phyloP scores from a whole-genome alignment of 2,329 filamentous ascomycete species.

The Clonostachys rhizophaga region DNA sequence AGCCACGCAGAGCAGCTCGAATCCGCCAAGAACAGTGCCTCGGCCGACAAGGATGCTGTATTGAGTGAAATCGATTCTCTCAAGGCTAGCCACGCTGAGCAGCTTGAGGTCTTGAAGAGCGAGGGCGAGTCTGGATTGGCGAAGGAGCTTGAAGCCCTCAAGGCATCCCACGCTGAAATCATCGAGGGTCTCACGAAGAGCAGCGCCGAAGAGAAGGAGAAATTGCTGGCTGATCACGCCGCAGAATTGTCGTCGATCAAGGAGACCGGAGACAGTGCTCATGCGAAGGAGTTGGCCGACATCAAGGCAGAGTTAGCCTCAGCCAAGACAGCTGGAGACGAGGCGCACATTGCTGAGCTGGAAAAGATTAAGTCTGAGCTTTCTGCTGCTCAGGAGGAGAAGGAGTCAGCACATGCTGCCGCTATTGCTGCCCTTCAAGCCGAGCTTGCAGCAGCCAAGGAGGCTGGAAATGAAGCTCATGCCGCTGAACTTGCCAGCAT shows the following conservation, averaged over 20 bases:
- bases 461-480: constrained; percentile 19
- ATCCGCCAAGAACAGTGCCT: constrained; percentile 45
- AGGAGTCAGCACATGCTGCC: constrained; percentile 15
- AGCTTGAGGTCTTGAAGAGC: constrained; percentile 36
- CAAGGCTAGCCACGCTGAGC: constrained; percentile 47
- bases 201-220: constrained; percentile 28
- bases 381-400: constrained; percentile 5
- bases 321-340: constrained; percentile 19
- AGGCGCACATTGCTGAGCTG: constrained; percentile 27
- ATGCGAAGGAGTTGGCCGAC: constrained; percentile 22
- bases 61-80: constrained; percentile 47
- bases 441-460: constrained; percentile 21
- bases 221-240: constrained; percentile 18
- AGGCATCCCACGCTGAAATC: constrained; percentile 35
- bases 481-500: constrained; percentile 20
- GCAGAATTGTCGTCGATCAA: constrained; percentile 17
- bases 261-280: constrained; percentile 16
- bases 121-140: constrained; percentile 32
- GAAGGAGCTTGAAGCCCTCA: constrained; percentile 33
- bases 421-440: constrained; percentile 21
- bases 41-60: constrained; percentile 42
- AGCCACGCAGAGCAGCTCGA: constrained; percentile 57
- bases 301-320: constrained; percentile 20
- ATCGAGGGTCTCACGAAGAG: constrained; percentile 37
- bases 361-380: constrained; percentile 21